A percentile compares a stretch with the other conserved stretches of the same genome.
Evolutionary conservation across 176 grass and related monocot genomes (phyloP).

Genomic region (Otatea glauca): DNA sequence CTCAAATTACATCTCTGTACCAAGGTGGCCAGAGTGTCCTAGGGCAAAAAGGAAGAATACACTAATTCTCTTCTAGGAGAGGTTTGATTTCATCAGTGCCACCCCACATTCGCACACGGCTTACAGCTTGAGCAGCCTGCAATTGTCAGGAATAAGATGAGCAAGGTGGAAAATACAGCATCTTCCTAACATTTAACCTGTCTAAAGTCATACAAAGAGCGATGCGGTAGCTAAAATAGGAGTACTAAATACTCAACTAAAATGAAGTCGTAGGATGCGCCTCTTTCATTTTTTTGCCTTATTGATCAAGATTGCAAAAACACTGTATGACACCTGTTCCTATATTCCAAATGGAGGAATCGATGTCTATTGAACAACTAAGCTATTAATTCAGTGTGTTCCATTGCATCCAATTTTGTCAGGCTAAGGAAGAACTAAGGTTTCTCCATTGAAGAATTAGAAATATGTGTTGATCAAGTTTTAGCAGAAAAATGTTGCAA

Average conservation of each 20-base stretch:
- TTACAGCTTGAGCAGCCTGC: constrained; percentile 51
- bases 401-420: not conserved
- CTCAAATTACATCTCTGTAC: not conserved
- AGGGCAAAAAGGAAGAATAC: not conserved
- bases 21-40: not conserved
- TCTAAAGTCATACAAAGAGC: not conserved
- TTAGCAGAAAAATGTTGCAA: not conserved
- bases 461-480: not conserved
- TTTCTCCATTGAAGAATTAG: not conserved
- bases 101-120: constrained; percentile 48
- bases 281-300: too few species aligned
- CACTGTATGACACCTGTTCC: not conserved
- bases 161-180: not conserved
- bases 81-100: constrained; percentile 28
- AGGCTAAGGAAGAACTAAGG: not conserved
- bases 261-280: not conserved
- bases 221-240: not conserved
- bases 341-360: not conserved
- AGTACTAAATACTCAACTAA: not conserved
- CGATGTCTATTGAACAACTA: not conserved
- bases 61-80: constrained; percentile 24
- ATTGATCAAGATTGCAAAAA: not conserved
- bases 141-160: not conserved
- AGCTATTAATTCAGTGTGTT: not conserved
- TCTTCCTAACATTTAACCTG: not conserved